Percentiles rank a stretch among this genome's conserved stretches.
Evolutionary conservation across 23 red algal species (phyloP).

Genomic region (Agarophyton chilense): DNA sequence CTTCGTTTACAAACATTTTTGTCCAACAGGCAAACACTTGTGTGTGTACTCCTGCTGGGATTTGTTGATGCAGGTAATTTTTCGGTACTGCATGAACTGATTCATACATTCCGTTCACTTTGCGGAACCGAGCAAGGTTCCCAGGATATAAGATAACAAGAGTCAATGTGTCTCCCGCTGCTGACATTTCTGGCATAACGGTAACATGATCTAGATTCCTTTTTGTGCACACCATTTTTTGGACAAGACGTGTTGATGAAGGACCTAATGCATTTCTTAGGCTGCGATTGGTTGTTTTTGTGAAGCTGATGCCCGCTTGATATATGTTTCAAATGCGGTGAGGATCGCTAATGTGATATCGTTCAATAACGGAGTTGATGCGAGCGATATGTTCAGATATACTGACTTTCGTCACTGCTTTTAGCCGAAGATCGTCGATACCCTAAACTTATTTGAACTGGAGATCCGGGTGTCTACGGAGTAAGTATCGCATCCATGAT

Average conservation of each 20-base stretch:
- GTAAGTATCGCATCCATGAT: neutral
- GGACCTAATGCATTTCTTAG: neutral
- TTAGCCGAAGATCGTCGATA: neutral
- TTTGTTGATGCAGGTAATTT: too few relatives aligned
- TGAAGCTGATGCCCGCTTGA: neutral
- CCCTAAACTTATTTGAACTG: neutral
- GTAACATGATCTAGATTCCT: neutral
- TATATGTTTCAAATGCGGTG: neutral
- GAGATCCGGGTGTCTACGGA: neutral
- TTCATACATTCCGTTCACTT: neutral
- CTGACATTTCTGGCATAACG: neutral
- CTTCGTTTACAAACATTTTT: too few relatives aligned
- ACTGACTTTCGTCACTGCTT: neutral
- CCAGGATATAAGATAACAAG: neutral
- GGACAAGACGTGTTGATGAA: neutral
- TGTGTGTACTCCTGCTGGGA: too few relatives aligned
- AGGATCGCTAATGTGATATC: neutral
- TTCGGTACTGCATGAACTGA: too few relatives aligned
- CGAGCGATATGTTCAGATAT: neutral
- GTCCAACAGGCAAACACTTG: too few relatives aligned
- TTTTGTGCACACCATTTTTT: neutral
- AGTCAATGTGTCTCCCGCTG: neutral
- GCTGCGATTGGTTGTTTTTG: neutral
- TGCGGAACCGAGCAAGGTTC: neutral
- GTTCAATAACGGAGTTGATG: neutral